phyloP scores from a whole-genome alignment of 176 grass and related monocot genomes.

The Puya raimondii region DNA sequence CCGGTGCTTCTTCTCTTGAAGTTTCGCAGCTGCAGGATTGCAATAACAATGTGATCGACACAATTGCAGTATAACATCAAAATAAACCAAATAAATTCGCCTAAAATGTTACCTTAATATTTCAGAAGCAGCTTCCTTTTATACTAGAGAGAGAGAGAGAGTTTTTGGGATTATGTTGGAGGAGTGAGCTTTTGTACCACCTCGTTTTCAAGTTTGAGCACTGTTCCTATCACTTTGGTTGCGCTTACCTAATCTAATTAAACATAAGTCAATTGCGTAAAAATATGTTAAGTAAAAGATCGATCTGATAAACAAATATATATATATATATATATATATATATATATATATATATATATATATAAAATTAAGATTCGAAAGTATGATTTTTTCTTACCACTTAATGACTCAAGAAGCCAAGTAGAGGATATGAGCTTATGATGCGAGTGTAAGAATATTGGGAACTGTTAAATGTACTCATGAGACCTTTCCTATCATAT shows the following conservation, averaged over 20 bases:
- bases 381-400: no score
- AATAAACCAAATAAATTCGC: not conserved
- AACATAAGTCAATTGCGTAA: no score
- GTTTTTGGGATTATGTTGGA: not conserved
- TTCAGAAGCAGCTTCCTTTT: not conserved
- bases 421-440: no score
- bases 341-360: no score
- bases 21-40: not conserved
- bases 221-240: not conserved
- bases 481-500: no score
- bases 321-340: no score
- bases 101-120: not conserved
- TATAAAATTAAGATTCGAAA: no score
- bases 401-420: no score
- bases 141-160: constrained; percentile 3
- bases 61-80: not conserved
- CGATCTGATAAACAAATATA: no score
- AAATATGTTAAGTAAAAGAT: no score
- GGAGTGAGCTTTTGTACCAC: not conserved
- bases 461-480: no score
- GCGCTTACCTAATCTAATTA: not conserved
- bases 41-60: not conserved
- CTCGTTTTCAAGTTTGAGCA: not conserved
- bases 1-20: not conserved
- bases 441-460: no score